These are phyloP conservation scores for Benincasa hispida DNA, from an alignment of 306 rosid genomes.

Conservation along the genomic window DNA sequence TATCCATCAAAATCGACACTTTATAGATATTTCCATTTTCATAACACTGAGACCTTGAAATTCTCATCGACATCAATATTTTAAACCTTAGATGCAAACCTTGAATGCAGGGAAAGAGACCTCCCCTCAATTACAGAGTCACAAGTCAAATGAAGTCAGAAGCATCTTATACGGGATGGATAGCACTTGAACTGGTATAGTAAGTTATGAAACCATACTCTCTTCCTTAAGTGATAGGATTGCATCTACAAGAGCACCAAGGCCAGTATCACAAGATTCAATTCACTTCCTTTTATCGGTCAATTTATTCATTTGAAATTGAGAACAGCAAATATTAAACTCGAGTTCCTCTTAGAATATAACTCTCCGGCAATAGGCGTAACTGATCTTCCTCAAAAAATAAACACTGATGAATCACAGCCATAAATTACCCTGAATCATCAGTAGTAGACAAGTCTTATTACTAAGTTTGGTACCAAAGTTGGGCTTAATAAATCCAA, in stretches of 20 bases:
- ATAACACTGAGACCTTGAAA: too few species aligned
- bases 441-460: neutral
- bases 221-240: neutral
- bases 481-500: neutral
- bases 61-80: too few species aligned
- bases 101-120: neutral
- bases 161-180: neutral
- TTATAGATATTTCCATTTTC: too few species aligned
- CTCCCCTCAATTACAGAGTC: neutral
- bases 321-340: neutral
- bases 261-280: neutral
- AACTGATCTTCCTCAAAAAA: neutral
- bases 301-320: neutral
- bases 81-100: too few species aligned
- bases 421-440: neutral
- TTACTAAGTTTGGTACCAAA: neutral
- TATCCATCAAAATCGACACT: too few species aligned
- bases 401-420: neutral
- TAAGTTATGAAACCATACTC: neutral
- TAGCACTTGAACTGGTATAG: neutral
- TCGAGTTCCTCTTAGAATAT: neutral
- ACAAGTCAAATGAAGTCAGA: neutral
- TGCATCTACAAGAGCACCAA: neutral
- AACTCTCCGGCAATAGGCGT: neutral
- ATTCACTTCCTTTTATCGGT: neutral